phyloP scores from a whole-genome alignment of 257 asterid genomes.

The Lavandula angustifolia region DNA sequence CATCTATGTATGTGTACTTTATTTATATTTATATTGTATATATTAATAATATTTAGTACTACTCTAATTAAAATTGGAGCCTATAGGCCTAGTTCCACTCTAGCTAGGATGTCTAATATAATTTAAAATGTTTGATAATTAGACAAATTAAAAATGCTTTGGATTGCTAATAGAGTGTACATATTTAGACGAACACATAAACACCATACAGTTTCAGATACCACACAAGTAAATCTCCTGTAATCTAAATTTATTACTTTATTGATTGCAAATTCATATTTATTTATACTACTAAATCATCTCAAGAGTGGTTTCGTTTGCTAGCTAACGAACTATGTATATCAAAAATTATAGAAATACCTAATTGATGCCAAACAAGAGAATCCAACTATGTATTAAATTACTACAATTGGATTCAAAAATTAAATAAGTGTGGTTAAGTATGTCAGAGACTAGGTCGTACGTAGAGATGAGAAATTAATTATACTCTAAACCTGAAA shows the following conservation, averaged over 20 bases:
- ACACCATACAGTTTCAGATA: slow-evolving; percentile 43
- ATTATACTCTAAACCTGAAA: slow-evolving; percentile 19
- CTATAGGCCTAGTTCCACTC: slow-evolving; percentile 42
- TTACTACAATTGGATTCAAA: slow-evolving; percentile 2
- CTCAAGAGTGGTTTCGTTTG: too few relatives aligned
- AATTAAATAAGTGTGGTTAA: slow-evolving; percentile 7
- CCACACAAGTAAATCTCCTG: slow-evolving; percentile 47
- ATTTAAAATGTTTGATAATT: slow-evolving; percentile 16
- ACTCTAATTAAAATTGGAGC: slow-evolving; percentile 29
- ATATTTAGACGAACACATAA: slow-evolving; percentile 50
- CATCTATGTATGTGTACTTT: background rate
- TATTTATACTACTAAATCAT: background rate
- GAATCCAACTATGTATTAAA: slow-evolving; percentile 30
- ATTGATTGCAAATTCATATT: background rate
- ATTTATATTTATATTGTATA: background rate
- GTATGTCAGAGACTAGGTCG: slow-evolving; percentile 38
- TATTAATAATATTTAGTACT: slow-evolving; percentile 22
- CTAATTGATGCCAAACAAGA: slow-evolving; percentile 24
- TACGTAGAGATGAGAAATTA: slow-evolving; percentile 1
- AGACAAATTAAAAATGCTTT: slow-evolving; percentile 51
- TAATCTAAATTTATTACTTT: slow-evolving; percentile 2
- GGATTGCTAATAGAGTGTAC: slow-evolving; percentile 41
- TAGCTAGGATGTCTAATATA: slow-evolving; percentile 34
- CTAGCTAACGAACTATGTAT: too few relatives aligned
- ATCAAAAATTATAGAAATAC: background rate